Base-by-base conservation (phyloP, 2,329 filamentous ascomycete genomes). In the Fonsecaea erecta region DNA sequence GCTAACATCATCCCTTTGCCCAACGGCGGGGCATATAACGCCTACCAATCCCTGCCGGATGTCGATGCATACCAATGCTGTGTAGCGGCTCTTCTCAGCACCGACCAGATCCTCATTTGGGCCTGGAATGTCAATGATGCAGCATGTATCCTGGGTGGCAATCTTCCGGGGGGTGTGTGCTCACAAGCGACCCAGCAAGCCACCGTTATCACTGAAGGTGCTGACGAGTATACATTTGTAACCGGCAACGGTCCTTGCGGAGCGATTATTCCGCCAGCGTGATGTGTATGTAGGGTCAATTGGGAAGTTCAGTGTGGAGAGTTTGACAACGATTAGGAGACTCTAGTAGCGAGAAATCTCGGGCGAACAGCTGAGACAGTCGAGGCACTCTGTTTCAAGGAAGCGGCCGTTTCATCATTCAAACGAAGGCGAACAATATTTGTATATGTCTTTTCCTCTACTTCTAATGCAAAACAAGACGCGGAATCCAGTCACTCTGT, bases 401-500 rank as follows among this genome's bases (percentile, higher is more conserved):
- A 46, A 46, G 40, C 40, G 40, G 40, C 40, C 40, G 40, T 46
- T 46, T 46, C 40, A 46, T 46, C 40, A 46, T 46, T 46, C 40
- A 46, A 46, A 46, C 40, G 40, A 46, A 46, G 40, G 40, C 40
- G 40, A 3, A 46, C 40, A 46, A 46, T 46, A 46, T 46, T 46
- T 46, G 40, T 46, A 46, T 46, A 46, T 46, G n/a, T 46, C 40
- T 21, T 46, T 46, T 12, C 40, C 40, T 46, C 18, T 46, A 46
- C 40, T 46, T 46, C 40, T 46, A 46, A 46, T 37, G 35, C 35
- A 37, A 37, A 37, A 37, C 35, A 2, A 12, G 40, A 46, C 40
- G 16, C 40, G 40, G 40, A 46, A 46, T 46, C 40, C 40, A 46
- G 4, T 46, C 40, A 46, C 40, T 46, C 40, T 4, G 40, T 46